phyloP scores from a whole-genome alignment of 345 rosid species.

The Rhizophora mangle region DNA sequence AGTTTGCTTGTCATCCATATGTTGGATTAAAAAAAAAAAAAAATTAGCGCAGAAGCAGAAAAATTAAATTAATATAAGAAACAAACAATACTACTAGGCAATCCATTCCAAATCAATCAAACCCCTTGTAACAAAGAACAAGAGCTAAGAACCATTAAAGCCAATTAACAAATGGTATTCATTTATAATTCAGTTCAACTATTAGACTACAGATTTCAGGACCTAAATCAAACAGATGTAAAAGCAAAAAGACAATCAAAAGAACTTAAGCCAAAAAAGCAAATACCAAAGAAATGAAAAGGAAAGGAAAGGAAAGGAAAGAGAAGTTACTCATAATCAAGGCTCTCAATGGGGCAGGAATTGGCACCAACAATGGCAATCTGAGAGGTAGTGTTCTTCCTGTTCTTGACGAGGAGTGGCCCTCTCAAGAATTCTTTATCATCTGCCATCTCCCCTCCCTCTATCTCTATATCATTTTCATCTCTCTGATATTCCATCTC shows the following conservation, averaged over 20 bases:
- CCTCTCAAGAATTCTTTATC: constrained; percentile 27
- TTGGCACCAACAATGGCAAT: constrained; percentile 92
- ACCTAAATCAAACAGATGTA: not conserved
- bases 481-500: no score
- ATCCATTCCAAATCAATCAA: no score
- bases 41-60: no score
- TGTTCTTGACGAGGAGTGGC: constrained; percentile 53
- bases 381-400: constrained; percentile 75
- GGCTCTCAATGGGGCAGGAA: constrained; percentile 79
- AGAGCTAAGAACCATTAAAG: no score
- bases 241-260: not conserved
- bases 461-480: constrained; percentile 23
- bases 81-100: no score
- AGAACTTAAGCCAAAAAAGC: not conserved
- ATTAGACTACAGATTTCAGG: no score
- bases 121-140: no score
- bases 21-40: no score
- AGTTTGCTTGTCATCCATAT: no score
- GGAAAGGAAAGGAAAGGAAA: not conserved
- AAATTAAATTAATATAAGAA: no score
- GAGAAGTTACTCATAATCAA: constrained; percentile 74
- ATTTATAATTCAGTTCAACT: no score
- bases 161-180: no score
- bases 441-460: constrained; percentile 14
- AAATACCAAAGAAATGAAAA: not conserved